A percentile compares a stretch with the other conserved stretches of the same genome.
Conservation (phyloP, 441 rosid species). For the Biscutella laevigata region DNA sequence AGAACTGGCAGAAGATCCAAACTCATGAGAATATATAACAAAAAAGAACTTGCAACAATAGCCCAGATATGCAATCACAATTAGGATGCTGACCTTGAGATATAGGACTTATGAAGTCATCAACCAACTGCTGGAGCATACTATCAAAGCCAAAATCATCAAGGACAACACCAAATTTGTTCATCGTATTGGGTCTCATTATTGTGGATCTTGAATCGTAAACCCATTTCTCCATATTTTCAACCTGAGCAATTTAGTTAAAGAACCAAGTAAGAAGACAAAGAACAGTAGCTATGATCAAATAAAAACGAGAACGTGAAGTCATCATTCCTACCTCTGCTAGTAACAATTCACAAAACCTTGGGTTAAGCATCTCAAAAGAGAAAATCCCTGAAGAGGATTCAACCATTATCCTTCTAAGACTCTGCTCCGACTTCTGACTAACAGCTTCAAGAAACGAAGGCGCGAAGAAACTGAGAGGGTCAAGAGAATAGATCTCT, state of each 20-base stretch:
- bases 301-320: conserved; percentile 1
- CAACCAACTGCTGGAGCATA: conserved; percentile 54
- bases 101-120: conserved; percentile 50
- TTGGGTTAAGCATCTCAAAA: conserved; percentile 52
- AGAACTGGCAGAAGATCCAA: conserved; percentile 34
- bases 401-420: conserved; percentile 40
- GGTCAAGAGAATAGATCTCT: conserved; percentile 44
- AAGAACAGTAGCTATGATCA: conserved; percentile 22
- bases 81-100: conserved; percentile 33
- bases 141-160: conserved; percentile 61
- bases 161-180: conserved; percentile 58
- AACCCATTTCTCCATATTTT: conserved; percentile 60
- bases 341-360: conserved; percentile 42
- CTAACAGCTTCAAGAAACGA: conserved; percentile 46
- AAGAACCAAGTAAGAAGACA: conserved; percentile 36
- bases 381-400: conserved; percentile 43
- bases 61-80: conserved; percentile 2
- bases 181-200: conserved; percentile 70
- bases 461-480: conserved; percentile 43
- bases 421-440: conserved; percentile 38
- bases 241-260: conserved; percentile 44
- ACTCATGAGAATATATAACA: background rate
- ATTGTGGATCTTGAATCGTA: conserved; percentile 43
- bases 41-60: background rate
- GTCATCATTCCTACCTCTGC: conserved; percentile 38